Evolutionary conservation across 2,329 filamentous ascomycete genomes (phyloP).

Genomic region (Colletotrichum chlorophyti): DNA sequence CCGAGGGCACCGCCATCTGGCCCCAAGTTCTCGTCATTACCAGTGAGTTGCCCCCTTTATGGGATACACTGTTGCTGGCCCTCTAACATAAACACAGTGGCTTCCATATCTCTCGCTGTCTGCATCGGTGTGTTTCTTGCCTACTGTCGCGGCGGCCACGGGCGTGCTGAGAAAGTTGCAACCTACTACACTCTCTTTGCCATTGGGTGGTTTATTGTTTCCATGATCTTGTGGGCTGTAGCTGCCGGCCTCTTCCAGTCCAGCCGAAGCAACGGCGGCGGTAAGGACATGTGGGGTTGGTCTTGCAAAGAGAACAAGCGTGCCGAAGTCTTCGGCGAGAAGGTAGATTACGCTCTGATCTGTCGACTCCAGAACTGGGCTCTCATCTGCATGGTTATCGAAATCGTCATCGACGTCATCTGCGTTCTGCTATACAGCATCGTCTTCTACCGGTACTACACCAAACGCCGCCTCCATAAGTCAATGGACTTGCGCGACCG

Average conservation of each 20-base stretch:
- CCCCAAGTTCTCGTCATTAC: constrained; percentile 84
- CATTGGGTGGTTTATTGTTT: constrained; percentile 91
- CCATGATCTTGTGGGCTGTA: constrained; percentile 89
- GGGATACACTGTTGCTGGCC: no score
- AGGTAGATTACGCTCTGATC: constrained; percentile 87
- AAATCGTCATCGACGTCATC: constrained; percentile 90
- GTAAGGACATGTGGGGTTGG: constrained; percentile 98
- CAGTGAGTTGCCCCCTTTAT: constrained; percentile 4
- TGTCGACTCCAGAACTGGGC: constrained; percentile 96
- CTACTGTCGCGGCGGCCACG: constrained; percentile 89
- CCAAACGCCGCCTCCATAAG: constrained; percentile 93
- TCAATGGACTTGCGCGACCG: constrained; percentile 96
- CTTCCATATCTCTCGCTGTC: constrained; percentile 80
- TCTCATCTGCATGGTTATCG: constrained; percentile 95
- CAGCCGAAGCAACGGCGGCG: constrained; percentile 70
- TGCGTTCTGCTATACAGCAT: constrained; percentile 92
- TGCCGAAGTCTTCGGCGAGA: constrained; percentile 75
- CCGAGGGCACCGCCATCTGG: constrained; percentile 80
- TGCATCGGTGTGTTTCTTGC: constrained; percentile 82
- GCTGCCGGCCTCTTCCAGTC: constrained; percentile 86
- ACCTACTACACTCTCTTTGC: constrained; percentile 97
- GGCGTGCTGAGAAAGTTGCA: constrained; percentile 87
- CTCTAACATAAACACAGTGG: constrained; percentile 50
- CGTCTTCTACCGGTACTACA: constrained; percentile 97
- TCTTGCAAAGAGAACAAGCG: constrained; percentile 91